Percentiles rank a stretch among this genome's conserved stretches.
Evolutionary conservation across 306 rosid species (phyloP).

Genomic region (Trichosanthes truncata): DNA sequence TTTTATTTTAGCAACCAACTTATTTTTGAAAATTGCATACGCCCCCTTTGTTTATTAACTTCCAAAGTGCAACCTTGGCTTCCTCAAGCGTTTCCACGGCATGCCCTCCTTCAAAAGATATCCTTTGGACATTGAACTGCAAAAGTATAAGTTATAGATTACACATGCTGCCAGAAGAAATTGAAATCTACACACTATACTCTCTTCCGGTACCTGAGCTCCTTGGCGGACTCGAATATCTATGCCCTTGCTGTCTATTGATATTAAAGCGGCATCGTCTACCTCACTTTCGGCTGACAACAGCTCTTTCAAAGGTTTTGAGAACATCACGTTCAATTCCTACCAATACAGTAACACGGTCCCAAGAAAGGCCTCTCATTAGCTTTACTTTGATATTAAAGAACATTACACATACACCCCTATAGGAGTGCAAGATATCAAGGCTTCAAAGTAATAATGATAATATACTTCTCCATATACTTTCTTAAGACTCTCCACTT

Average conservation of each 20-base stretch:
- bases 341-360: slow-evolving; percentile 11
- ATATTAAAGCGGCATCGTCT: slow-evolving; percentile 96
- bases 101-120: slow-evolving; percentile 90
- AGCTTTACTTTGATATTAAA: not conserved
- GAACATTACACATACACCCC: not conserved
- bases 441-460: not conserved
- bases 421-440: not conserved
- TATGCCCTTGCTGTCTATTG: slow-evolving; percentile 93
- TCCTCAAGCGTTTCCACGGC: slow-evolving; percentile 80
- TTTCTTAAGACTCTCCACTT: not conserved
- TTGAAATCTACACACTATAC: not conserved
- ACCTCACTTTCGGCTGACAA: slow-evolving; percentile 76
- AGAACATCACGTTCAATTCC: slow-evolving; percentile 92
- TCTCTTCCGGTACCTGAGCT: slow-evolving; percentile 56
- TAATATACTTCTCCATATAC: not conserved
- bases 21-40: slow-evolving; percentile 53
- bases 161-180: not conserved
- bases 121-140: slow-evolving; percentile 93
- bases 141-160: not conserved
- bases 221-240: slow-evolving; percentile 98
- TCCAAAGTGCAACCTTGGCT: slow-evolving; percentile 91
- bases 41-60: slow-evolving; percentile 58
- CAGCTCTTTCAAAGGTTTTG: slow-evolving; percentile 85
- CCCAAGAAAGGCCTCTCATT: not conserved
- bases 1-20: slow-evolving; percentile 3